Evolutionary conservation across 2,329 filamentous ascomycete genomes (phyloP).

Genomic region (Coniochaeta prunicola): DNA sequence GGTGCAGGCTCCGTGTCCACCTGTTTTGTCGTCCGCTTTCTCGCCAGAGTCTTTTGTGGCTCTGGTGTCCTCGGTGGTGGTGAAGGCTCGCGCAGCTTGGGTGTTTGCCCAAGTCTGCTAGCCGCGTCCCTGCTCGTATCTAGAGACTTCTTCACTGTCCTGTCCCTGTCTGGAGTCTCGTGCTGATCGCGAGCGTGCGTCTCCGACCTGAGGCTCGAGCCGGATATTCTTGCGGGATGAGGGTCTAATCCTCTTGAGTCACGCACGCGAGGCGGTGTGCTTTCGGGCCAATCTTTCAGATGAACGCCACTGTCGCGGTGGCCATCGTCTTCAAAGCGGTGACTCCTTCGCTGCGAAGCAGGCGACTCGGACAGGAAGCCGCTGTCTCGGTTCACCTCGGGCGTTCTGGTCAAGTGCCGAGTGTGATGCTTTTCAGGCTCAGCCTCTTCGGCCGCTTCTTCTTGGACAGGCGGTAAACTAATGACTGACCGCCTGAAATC

Average conservation of each 20-base stretch:
- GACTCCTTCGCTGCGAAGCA: slow-evolving; percentile 25
- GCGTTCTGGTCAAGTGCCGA: slow-evolving; percentile 13
- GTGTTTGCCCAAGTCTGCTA: slow-evolving; percentile 11
- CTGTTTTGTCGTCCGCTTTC: slow-evolving; percentile 18
- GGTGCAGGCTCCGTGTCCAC: slow-evolving; percentile 20
- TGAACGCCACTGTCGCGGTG: slow-evolving; percentile 51
- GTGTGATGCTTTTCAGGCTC: slow-evolving; percentile 20
- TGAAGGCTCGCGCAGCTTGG: slow-evolving; percentile 31
- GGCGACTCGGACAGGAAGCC: slow-evolving; percentile 40
- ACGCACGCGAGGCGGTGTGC: neutral
- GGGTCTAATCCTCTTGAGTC: slow-evolving; percentile 1
- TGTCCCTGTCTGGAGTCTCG: neutral
- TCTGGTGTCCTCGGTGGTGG: slow-evolving; percentile 31
- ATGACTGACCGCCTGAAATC: slow-evolving; percentile 36
- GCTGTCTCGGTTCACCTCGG: slow-evolving; percentile 40
- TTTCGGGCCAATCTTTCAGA: slow-evolving; percentile 38
- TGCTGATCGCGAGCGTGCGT: neutral
- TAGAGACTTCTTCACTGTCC: neutral
- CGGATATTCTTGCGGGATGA: neutral
- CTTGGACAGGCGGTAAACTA: slow-evolving; percentile 43
- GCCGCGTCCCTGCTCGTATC: neutral
- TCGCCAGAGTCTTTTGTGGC: slow-evolving; percentile 31
- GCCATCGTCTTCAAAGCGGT: slow-evolving; percentile 23
- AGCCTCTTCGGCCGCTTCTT: slow-evolving; percentile 41
- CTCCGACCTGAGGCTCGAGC: slow-evolving; percentile 1